Percentiles rank a stretch among this genome's conserved stretches.
Evolutionary conservation across 768 basidiomycete species (phyloP).

Genomic region (Lentinula lateritia): DNA sequence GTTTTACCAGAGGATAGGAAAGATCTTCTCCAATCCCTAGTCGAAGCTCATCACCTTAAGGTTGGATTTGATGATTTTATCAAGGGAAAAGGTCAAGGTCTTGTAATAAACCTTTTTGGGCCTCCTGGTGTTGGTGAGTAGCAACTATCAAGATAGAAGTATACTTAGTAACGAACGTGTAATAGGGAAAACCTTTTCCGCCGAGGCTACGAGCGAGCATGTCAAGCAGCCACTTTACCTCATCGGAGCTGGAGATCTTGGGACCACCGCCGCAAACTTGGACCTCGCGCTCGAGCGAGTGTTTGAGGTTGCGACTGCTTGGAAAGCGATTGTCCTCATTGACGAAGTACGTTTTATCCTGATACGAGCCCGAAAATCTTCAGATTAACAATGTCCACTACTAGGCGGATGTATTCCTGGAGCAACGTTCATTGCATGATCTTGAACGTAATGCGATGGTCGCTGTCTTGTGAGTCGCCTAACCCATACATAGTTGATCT

Average conservation of each 20-base stretch:
- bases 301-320: constrained; percentile 50
- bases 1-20: constrained; percentile 52
- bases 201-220: constrained; percentile 54
- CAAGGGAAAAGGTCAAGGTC: constrained; percentile 58
- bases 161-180: background rate
- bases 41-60: constrained; percentile 52
- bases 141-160: background rate
- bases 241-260: constrained; percentile 51
- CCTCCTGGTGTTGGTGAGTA: constrained; percentile 52
- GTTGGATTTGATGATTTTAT: constrained; percentile 56
- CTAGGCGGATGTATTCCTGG: constrained; percentile 66
- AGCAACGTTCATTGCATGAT: constrained; percentile 60
- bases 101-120: constrained; percentile 52
- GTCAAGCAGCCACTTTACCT: constrained; percentile 48
- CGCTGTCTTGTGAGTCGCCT: constrained; percentile 47
- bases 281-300: constrained; percentile 40
- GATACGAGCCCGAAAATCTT: background rate
- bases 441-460: constrained; percentile 69
- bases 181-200: constrained; percentile 52
- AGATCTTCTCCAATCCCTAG: constrained; percentile 47
- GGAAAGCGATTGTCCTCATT: constrained; percentile 55
- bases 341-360: constrained; percentile 32
- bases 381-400: background rate
- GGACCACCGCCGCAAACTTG: constrained; percentile 37
- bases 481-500: background rate